Evolutionary conservation across 2,329 filamentous ascomycete genomes (phyloP).

Genomic region (Diaporthe sp.): DNA sequence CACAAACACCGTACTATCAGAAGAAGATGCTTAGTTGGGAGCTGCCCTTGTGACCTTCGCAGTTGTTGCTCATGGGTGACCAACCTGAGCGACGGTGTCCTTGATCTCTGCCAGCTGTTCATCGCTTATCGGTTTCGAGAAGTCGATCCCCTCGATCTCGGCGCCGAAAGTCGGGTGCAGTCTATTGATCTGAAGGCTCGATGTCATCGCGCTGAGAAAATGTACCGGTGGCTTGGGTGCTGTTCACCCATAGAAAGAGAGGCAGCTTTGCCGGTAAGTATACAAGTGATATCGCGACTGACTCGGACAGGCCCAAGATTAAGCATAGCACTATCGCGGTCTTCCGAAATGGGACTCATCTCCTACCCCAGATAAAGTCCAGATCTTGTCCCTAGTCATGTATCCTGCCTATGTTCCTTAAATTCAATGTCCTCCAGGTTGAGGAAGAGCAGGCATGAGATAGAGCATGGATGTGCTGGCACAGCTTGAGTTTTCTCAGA

Average conservation of each 20-base stretch:
- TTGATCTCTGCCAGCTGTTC: constrained; percentile 27
- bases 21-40: background rate
- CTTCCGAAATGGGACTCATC: background rate
- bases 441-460: too few relatives aligned
- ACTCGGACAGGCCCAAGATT: background rate
- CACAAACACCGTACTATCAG: constrained; percentile 37
- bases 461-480: too few relatives aligned
- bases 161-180: constrained; percentile 35
- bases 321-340: constrained; percentile 3
- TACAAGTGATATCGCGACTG: background rate
- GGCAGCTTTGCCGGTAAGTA: background rate
- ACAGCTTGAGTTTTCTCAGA: too few relatives aligned
- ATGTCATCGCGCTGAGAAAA: background rate
- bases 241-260: background rate
- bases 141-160: constrained; percentile 30
- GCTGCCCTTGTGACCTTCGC: too few relatives aligned
- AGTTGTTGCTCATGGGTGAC: background rate
- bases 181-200: constrained; percentile 3
- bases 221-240: background rate
- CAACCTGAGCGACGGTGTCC: constrained; percentile 9
- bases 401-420: too few relatives aligned
- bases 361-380: background rate
- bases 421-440: too few relatives aligned
- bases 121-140: constrained; percentile 27
- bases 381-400: constrained; percentile 15